Evolutionary conservation across 2,329 filamentous ascomycete species (phyloP), one percentile per base, ranked within the genome.

Genomic region (Xylaria sp.): DNA sequence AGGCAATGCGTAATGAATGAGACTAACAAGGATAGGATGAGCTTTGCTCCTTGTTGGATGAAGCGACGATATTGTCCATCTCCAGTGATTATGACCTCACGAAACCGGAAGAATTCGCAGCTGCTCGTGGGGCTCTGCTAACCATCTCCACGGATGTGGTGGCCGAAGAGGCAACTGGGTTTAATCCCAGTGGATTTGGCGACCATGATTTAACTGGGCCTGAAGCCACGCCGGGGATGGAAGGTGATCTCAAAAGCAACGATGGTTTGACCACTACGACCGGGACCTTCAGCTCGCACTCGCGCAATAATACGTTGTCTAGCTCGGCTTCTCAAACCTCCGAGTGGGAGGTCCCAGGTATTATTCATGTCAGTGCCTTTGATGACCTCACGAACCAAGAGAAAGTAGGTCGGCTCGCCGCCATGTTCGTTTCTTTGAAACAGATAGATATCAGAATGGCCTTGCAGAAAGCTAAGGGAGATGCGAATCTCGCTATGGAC

Each of bases 61-160:
- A 93, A 72, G 87, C 93, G 0, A 85, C 95, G 13, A 87, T 98
- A 67, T 86, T 91, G 63, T 91, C 93, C 3, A 92, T 98, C 59
- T 84, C 89, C 5, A 88, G 84, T 61, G 95, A 98, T 76, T 93
- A 89, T 79, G 87, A 94, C 73, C 82, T 94, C 21, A 77, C 80
- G 2, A 79, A 88, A 25, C 74, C 85, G 0, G 78, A 81, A 0
- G 82, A 90, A 50, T 82, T 90, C 37, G 76, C 85, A 2, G 81
- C 83, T 10, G 88, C 90, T 2, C 86, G 86, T 35, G 77, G 82
- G n/a, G 84, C 86, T 0, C 84, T 98, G 0, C 84, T 91, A n/a
- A 79, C 81, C 0, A 81, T 98, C 16, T 91, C 91, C 60, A 82
- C 87, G 35, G 83, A 86, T 66, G 93, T 92, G 0, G 78, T 83